Percentiles rank a stretch among this genome's conserved stretches.
These are phyloP conservation scores for Achlya hypogyna DNA, from an alignment of 352 stramenopile species.

Conservation along the genomic window DNA sequence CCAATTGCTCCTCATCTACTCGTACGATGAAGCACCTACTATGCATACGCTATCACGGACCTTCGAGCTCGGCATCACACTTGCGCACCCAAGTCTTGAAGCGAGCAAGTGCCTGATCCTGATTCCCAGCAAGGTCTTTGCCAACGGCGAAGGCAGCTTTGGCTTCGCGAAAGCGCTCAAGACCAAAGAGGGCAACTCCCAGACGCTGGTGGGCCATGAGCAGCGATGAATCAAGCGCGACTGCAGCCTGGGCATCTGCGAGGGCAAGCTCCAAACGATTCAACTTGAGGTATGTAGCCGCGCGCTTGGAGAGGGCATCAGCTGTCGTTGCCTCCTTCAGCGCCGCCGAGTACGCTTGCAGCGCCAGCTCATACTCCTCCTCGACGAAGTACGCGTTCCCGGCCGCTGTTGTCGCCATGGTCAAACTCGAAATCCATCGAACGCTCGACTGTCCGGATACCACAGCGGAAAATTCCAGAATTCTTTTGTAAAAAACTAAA, in stretches of 20 bases:
- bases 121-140: conserved; percentile 28
- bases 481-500: no score
- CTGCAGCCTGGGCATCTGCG: conserved; percentile 38
- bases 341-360: conserved; percentile 42
- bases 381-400: conserved; percentile 81
- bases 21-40: no score
- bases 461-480: neutral
- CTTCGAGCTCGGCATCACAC: conserved; percentile 70
- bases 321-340: conserved; percentile 34
- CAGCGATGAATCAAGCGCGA: conserved; percentile 40
- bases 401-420: conserved; percentile 20
- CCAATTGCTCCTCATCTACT: no score
- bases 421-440: neutral
- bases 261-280: conserved; percentile 44
- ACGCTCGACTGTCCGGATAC: neutral
- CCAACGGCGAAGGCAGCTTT: conserved; percentile 52
- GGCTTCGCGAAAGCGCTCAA: conserved; percentile 58
- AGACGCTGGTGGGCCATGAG: conserved; percentile 59
- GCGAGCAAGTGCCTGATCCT: conserved; percentile 30
- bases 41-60: no score
- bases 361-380: conserved; percentile 58
- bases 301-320: conserved; percentile 48
- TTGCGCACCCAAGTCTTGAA: conserved; percentile 85
- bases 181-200: conserved; percentile 70
- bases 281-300: conserved; percentile 58